These are phyloP conservation scores for Xylariaceae sp. DNA, from an alignment of 2,329 filamentous ascomycete genomes.

Conservation along the genomic window DNA sequence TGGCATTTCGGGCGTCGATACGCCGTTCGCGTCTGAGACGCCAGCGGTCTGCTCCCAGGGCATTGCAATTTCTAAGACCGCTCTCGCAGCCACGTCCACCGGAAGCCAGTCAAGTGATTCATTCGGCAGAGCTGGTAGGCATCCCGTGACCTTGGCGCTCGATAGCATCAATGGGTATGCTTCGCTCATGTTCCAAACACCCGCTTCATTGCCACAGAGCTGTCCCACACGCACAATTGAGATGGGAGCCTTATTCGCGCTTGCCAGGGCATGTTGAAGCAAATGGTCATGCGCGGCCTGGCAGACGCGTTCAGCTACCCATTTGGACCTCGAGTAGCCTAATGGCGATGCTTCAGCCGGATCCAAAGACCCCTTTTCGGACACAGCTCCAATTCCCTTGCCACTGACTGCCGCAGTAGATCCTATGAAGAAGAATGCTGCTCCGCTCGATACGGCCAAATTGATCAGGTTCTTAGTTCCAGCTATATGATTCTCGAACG, in stretches of 20 bases:
- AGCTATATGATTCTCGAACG: constrained; percentile 53
- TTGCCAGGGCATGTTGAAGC: not conserved
- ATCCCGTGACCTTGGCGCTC: constrained; percentile 35
- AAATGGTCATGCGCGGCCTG: constrained; percentile 32
- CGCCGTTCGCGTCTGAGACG: constrained; percentile 14
- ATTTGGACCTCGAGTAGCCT: constrained; percentile 57
- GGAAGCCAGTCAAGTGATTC: constrained; percentile 44
- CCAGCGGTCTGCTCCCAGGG: too few species aligned
- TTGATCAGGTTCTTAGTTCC: constrained; percentile 48
- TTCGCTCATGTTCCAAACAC: constrained; percentile 48
- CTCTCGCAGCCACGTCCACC: constrained; percentile 42
- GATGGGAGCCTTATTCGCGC: constrained; percentile 25
- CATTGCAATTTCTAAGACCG: constrained; percentile 38
- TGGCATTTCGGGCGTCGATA: constrained; percentile 25
- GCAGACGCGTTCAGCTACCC: constrained; percentile 57
- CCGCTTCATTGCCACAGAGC: constrained; percentile 39
- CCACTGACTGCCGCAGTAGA: constrained; percentile 23
- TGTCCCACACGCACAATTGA: constrained; percentile 46
- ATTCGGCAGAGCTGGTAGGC: constrained; percentile 39
- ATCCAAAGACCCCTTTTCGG: constrained; percentile 40
- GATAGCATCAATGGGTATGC: constrained; percentile 49
- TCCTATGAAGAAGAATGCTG: constrained; percentile 27
- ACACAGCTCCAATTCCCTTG: constrained; percentile 27
- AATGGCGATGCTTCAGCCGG: constrained; percentile 44
- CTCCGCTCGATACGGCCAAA: constrained; percentile 32